These are phyloP conservation scores for Cyclotella sp. DNA, from an alignment of 108 stramenopile species.

Conservation along the genomic window DNA sequence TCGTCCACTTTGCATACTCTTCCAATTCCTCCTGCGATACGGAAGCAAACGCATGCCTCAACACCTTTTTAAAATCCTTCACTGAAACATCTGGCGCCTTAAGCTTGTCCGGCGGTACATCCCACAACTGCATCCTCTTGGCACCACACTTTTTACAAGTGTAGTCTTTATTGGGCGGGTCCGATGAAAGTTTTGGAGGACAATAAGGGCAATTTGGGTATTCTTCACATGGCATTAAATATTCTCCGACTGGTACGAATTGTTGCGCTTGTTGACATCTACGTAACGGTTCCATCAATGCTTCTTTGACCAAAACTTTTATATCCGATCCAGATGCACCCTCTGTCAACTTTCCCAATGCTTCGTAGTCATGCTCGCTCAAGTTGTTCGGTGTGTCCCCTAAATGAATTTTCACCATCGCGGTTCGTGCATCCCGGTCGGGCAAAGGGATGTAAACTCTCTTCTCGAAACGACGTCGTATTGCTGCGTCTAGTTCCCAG, in stretches of 20 bases:
- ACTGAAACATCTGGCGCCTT: constrained; percentile 74
- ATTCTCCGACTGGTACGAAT: constrained; percentile 71
- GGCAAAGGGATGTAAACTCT: constrained; percentile 99
- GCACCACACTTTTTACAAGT: constrained; percentile 91
- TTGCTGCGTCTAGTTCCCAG: constrained; percentile 99
- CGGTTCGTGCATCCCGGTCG: constrained; percentile 82
- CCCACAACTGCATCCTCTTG: constrained; percentile 91
- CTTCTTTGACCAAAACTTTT: constrained; percentile 95
- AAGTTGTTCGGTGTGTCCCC: constrained; percentile 92
- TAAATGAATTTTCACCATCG: constrained; percentile 93
- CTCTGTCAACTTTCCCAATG: constrained; percentile 80
- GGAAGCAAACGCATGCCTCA: constrained; percentile 75
- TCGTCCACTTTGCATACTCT: constrained; percentile 95
- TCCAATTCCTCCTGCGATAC: constrained; percentile 94
- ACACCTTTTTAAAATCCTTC: constrained; percentile 80
- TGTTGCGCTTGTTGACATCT: constrained; percentile 96
- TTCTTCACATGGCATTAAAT: constrained; percentile 72
- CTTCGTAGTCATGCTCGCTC: constrained; percentile 83
- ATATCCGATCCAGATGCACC: constrained; percentile 96
- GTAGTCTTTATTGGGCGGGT: constrained; percentile 69
- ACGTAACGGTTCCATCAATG: constrained; percentile 96
- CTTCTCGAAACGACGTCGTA: constrained; percentile 99
- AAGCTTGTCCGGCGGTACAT: constrained; percentile 87
- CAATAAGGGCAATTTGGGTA: constrained; percentile 94
- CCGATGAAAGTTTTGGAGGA: constrained; percentile 86